Evolutionary conservation across 2,329 filamentous ascomycete genomes (phyloP), one percentile per base, ranked within the genome.

Genomic region (Microsporum ferrugineum): DNA sequence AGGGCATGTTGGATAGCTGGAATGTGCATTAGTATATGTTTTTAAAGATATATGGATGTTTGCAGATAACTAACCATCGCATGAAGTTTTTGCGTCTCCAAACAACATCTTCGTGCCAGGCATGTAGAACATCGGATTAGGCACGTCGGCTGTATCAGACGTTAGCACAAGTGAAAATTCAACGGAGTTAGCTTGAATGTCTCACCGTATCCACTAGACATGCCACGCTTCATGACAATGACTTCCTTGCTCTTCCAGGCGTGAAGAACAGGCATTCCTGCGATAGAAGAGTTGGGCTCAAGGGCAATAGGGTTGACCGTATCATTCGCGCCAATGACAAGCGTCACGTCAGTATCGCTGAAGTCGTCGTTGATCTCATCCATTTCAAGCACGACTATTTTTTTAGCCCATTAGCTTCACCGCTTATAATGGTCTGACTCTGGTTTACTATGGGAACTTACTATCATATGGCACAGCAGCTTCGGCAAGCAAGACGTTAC

Each of bases 291-390:
- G 36, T 88, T 88, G 3, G 88, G 86, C 71, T 95, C 89, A 65
- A 95, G 76, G 0, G 91, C 89, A 68, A 92, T 92, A 0, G 91
- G 91, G 69, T 96, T 95, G 41, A 95, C 91, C 0, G 91, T 95
- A 68, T 96, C 91, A 67, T 96, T 95, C 6, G 91, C 91, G 2
- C 91, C 91, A 69, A 95, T 95, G 0, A 95, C 90, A 2, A 95
- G 82, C 0, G 89, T 91, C 7, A 95, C 79, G 68, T 95, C 91
- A 0, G 91, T 95, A 33, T 94, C 88, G 5, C 80, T 74, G 72
- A 95, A 96, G 69, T 95, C 90, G 64, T 95, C 90, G 72, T 95
- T 96, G 76, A 95, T 95, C 77, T 96, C 91, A 67, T 95, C 91
- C 90, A 95, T 95, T 75, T 96, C 90, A 53, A 95, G 80, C 33